These are phyloP conservation scores for Clarireedia monteithiana DNA, from an alignment of 2,329 filamentous ascomycete species.

Conservation along the genomic window DNA sequence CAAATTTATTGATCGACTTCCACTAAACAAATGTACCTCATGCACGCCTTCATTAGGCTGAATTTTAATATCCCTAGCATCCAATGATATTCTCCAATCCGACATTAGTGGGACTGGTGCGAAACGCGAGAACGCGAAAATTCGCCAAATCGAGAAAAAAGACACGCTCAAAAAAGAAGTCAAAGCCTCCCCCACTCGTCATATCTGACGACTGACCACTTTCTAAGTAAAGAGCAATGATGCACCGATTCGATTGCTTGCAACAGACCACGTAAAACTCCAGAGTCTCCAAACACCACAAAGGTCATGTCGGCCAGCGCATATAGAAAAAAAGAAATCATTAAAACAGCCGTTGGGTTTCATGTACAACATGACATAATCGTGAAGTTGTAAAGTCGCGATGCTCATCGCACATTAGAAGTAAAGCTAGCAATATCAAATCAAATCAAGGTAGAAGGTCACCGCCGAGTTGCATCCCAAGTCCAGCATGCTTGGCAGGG, in stretches of 20 bases:
- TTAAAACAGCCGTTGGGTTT: constrained; percentile 11
- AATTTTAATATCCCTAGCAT: too few species aligned
- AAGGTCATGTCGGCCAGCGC: neutral
- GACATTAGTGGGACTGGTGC: too few species aligned
- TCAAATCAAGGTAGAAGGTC: constrained; percentile 44
- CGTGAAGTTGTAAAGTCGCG: constrained; percentile 46
- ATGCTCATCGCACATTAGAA: constrained; percentile 6
- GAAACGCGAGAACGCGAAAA: neutral
- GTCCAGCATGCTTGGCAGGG: constrained; percentile 38
- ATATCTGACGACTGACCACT: neutral
- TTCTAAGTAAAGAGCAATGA: neutral
- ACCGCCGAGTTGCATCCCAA: constrained; percentile 60
- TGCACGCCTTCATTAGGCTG: too few species aligned
- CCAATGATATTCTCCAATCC: too few species aligned
- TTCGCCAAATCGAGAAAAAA: neutral
- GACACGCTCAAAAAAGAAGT: neutral
- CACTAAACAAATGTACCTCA: too few species aligned
- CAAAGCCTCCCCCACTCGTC: neutral
- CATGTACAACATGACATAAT: constrained; percentile 39
- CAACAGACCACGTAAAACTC: neutral
- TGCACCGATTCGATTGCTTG: too few species aligned
- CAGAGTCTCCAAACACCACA: constrained; percentile 4
- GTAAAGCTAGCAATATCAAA: constrained; percentile 1
- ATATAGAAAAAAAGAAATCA: constrained; percentile 6
- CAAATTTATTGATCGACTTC: too few species aligned